Evolutionary conservation across 2,329 filamentous ascomycete genomes (phyloP).

Genomic region (Hypoxylon sp.): DNA sequence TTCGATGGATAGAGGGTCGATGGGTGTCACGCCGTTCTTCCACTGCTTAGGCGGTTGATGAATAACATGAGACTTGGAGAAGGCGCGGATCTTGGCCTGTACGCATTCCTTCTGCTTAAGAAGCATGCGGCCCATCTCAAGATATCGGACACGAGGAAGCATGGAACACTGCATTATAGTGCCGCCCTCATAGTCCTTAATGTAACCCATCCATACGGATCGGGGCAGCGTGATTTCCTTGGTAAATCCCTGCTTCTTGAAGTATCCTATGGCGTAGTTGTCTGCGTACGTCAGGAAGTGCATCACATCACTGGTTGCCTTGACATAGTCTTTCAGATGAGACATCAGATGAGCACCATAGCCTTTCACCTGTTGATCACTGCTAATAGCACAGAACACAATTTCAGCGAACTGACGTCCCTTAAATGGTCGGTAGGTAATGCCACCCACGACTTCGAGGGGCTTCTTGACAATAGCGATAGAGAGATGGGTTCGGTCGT

Average conservation of each 20-base stretch:
- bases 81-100: constrained; percentile 93
- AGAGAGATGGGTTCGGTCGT: constrained; percentile 94
- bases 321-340: constrained; percentile 97
- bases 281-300: constrained; percentile 99
- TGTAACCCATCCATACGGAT: constrained; percentile 98
- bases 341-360: constrained; percentile 99
- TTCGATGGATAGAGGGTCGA: constrained; percentile 88
- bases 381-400: constrained; percentile 97
- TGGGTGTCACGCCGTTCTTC: constrained; percentile 79
- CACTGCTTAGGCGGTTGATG: constrained; percentile 89
- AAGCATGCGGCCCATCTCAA: constrained; percentile 93
- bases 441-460: constrained; percentile 94
- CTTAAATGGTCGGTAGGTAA: constrained; percentile 96
- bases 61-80: constrained; percentile 88
- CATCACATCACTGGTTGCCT: constrained; percentile 96
- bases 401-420: constrained; percentile 96
- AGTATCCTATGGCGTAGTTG: constrained; percentile 99
- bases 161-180: constrained; percentile 99
- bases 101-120: constrained; percentile 98
- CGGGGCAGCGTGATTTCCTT: constrained; percentile 96
- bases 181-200: constrained; percentile 99
- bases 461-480: constrained; percentile 99
- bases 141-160: constrained; percentile 93
- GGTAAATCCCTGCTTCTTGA: constrained; percentile 99
- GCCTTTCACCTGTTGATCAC: constrained; percentile 98